Base-by-base conservation (phyloP, 345 rosid genomes). In the Aquilaria malaccensis region DNA sequence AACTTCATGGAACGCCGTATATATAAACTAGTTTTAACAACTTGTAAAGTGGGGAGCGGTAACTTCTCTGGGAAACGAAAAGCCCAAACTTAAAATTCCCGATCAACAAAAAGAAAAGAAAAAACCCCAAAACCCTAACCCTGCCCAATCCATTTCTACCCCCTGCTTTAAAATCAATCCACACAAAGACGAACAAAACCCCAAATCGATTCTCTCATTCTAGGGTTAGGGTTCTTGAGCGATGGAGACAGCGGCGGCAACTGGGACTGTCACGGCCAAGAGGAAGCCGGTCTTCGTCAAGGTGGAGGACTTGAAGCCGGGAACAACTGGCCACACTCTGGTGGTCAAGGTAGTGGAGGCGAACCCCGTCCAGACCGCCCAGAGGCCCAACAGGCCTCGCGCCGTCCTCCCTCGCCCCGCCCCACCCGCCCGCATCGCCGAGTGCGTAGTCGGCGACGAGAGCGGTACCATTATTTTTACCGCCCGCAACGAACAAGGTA, bases 401-500 rank as follows among this genome's bases (percentile, higher is more conserved):
- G n/a, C 69, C 9, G 50, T 65, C 62, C 79, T 80, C 2, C 77
- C 83, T 55, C 82, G 77, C 15, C 82, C 92, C 6, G 65, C 75
- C 52, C 85, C 80, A 48, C 85, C 91, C 0, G 55, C 81, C 33
- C 83, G 82, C 50, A 86, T 89, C 52, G 80, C 81, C n/a, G 96
- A 89, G 79, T 86, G 94, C 70, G 79, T 89, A 15, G 76, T 89
- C 49, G 94, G 96, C 12, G 96, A 89, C 45, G 87, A 84, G 33
- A 84, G 94, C 6, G 96, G 80, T 33, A 63, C 79, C 66, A 86
- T 89, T 67, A 70, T 81, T 67, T 89, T 89, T 87, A 89, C 96
- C n/a, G 96, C 96, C 41, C 88, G 96, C 33, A 84, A 86, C 67
- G 94, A 86, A 3, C 94, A 89, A 83, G 96, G 96, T 85, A 70